Evolutionary conservation across 805 yeast species (phyloP), one percentile per base, ranked within the genome.

Genomic region (Kazachstania psychrophila): DNA sequence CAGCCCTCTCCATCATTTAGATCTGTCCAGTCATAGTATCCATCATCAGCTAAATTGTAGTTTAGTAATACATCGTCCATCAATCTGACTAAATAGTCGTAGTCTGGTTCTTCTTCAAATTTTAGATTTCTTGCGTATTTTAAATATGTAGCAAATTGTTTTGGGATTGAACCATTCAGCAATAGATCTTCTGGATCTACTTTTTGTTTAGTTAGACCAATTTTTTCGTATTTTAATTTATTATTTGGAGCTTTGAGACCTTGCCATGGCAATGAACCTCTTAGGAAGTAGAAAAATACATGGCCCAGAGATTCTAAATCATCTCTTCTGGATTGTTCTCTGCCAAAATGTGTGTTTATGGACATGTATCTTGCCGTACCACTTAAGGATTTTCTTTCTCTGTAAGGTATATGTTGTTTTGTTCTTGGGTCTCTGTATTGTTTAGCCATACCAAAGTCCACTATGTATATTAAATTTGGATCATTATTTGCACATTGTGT

Each of bases 361-460:
- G 94, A 81, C 96, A 92, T 92, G 65, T 92, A 92, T 52, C 98
- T 72, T n/a, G 97, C 98, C 3, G 98, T 92, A 34, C 98, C 98
- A 60, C 95, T 82, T 46, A 92, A 68, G 5, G 95, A 85, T 64
- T 92, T 92, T 61, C 88, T 85, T 61, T 92, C 98, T 52, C 97
- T 73, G 62, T 88, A 92, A 23, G 98, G 97, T 47, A 92, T 92
- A 62, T 92, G 98, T 55, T 80, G 82, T 55, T 86, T 86, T 10
- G 97, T 81, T 61, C 85, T 82, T 37, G 97, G 96, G 65, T 92
- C 98, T 57, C 97, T 77, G 64, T 88, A 92, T 56, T 85, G 94
- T 62, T 92, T 92, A 22, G 97, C 97, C 97, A 92, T 92, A 45
- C 98, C 98, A 58, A 92, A 92, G 64, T 92, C 98, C 38, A 92